phyloP scores from a whole-genome alignment of 106 monocot genomes.

The Dioscorea alata region DNA sequence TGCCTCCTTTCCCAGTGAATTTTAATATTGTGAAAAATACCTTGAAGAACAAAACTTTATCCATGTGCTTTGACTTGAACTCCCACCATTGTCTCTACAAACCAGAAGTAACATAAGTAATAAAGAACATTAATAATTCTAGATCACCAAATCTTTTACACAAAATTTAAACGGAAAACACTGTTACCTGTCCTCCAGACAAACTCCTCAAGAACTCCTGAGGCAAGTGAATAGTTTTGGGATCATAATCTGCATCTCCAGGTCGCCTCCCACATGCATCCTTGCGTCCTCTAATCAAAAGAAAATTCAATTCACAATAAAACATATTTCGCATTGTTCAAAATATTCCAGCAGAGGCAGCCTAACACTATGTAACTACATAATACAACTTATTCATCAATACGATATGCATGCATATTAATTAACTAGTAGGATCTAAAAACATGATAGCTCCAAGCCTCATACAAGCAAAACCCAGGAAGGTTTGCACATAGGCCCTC shows the following conservation, averaged over 20 bases:
- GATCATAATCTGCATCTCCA: slow-evolving; percentile 69
- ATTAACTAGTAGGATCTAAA: no score
- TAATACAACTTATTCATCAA: no score
- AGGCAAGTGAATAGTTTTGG: slow-evolving; percentile 83
- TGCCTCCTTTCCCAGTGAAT: no score
- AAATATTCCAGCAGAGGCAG: no score
- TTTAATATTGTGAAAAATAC: slow-evolving; percentile 17
- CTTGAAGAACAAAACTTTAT: slow-evolving; percentile 97
- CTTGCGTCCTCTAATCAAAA: slow-evolving; percentile 49
- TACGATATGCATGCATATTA: no score
- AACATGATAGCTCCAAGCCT: no score
- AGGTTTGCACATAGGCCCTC: no score
- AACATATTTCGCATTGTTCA: background rate
- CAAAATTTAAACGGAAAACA: slow-evolving; percentile 1
- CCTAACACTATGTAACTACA: no score
- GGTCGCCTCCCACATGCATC: slow-evolving; percentile 66
- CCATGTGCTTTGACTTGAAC: slow-evolving; percentile 96
- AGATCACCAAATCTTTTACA: background rate
- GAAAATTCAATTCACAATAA: background rate
- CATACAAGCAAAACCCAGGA: no score
- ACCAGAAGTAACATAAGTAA: slow-evolving; percentile 7
- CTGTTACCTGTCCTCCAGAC: slow-evolving; percentile 78
- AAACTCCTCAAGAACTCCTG: slow-evolving; percentile 75
- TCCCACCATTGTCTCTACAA: slow-evolving; percentile 98
- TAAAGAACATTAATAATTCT: slow-evolving; percentile 1